phyloP scores from a whole-genome alignment of 1,284 basidiomycete genomes.

The Microbotryum silenes-acaulis region DNA sequence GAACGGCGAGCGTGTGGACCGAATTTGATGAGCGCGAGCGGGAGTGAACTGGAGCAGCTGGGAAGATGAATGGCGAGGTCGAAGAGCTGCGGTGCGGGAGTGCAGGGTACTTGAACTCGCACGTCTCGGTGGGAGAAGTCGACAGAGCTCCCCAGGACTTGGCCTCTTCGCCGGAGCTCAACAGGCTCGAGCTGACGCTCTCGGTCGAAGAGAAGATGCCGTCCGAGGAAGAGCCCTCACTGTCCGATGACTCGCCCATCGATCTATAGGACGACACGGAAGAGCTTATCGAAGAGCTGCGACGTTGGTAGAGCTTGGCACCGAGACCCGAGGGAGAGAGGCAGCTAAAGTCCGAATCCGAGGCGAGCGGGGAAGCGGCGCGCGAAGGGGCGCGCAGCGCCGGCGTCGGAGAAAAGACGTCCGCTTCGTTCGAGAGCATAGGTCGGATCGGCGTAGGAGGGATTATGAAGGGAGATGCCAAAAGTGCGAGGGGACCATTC shows the following conservation, averaged over 20 bases:
- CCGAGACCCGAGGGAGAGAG: conserved; percentile 19
- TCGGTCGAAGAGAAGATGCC: conserved; percentile 21
- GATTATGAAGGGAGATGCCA: conserved; percentile 27
- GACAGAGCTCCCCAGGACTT: no score
- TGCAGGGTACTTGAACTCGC: conserved; percentile 13
- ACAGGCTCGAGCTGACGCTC: conserved; percentile 21
- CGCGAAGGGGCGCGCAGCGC: conserved; percentile 22
- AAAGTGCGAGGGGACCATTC: conserved; percentile 12
- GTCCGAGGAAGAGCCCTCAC: conserved; percentile 8
- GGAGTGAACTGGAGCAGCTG: conserved; percentile 7
- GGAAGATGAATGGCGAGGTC: conserved; percentile 3
- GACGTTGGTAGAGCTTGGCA: conserved; percentile 12
- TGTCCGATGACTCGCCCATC: neutral
- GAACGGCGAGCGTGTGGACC: neutral
- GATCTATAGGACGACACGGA: conserved; percentile 15
- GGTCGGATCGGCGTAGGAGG: conserved; percentile 26
- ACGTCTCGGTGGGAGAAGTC: neutral
- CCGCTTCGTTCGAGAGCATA: conserved; percentile 10
- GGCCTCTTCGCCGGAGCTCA: neutral
- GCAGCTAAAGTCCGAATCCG: conserved; percentile 15
- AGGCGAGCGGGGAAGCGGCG: conserved; percentile 21
- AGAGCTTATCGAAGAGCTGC: conserved; percentile 23
- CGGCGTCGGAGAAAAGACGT: conserved; percentile 26
- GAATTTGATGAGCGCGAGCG: conserved; percentile 14
- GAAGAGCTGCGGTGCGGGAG: conserved; percentile 13